Base-by-base conservation (phyloP, 805 yeast species). In the Schwanniomyces occidentalis region DNA sequence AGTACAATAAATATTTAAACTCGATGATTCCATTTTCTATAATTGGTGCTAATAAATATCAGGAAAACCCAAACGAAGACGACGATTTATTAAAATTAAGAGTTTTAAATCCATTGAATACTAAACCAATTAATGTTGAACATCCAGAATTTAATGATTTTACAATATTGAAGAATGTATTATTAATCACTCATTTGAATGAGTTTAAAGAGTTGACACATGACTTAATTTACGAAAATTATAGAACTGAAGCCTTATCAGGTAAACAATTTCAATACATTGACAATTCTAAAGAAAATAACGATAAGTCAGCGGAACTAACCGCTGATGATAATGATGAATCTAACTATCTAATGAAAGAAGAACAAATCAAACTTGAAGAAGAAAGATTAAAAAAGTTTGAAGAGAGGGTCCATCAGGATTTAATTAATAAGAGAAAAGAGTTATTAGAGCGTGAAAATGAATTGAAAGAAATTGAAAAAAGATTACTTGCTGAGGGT, bases 201-300 rank as follows among this genome's bases (percentile, higher is more conserved):
- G 96, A 89, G 55, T 78, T 89, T 61, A 87, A 87, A 63, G 96
- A 89, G 51, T 73, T 77, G 52, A 89, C 97, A 6, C 95, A 85
- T 57, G 95, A 88, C 56, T 75, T 81, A 25, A 67, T 89, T 44
- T 89, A 89, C 60, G 97, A 89, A 61, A 82, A 80, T 55, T 89
- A 89, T 63, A 82, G 97, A 73, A 85, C 96, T 7, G 88, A 81
- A 52, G 89, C 90, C 12, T 73, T 85, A 44, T 79, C 87, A 18
- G 82, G 85, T 19, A 82, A 78, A 41, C 67, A 58, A 52, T 66
- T 69, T 56, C 65, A 65, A 38, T 68, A 70, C 44, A 53, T 22
- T 20, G 27, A 32, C 18, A 37, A 29, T 13, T 25, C 33, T 10
- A 42, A 45, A 32, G 37, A 32, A 12, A 39, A 36, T 19, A 36